Percentiles rank a stretch among this genome's conserved stretches.
These are phyloP conservation scores for Aspergillus neoniger DNA, from an alignment of 2,329 filamentous ascomycete genomes.

Conservation along the genomic window DNA sequence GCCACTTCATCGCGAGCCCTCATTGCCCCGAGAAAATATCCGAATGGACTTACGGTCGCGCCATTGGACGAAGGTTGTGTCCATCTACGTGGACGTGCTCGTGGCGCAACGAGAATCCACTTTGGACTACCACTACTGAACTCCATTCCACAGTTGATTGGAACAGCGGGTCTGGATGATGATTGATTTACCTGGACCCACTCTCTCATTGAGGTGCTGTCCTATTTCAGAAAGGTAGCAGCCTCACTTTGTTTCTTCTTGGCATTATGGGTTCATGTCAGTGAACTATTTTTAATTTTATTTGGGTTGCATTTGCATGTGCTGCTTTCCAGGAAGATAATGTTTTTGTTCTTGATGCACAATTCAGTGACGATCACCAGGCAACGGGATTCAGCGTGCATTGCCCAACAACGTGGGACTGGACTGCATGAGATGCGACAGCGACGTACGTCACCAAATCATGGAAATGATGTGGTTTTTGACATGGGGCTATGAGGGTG, in stretches of 20 bases:
- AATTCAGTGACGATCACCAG: no score
- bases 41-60: neutral
- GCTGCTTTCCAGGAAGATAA: no score
- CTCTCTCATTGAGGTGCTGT: neutral
- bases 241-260: neutral
- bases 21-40: conserved; percentile 1
- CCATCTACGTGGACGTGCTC: neutral
- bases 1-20: conserved; percentile 7
- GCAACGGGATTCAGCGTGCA: no score
- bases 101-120: neutral
- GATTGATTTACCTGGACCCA: neutral
- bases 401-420: no score
- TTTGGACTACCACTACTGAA: neutral
- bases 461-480: no score
- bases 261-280: neutral
- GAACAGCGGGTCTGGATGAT: neutral
- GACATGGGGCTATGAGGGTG: no score
- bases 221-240: neutral
- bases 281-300: neutral
- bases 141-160: neutral
- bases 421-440: no score
- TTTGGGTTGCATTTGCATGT: no score
- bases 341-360: no score
- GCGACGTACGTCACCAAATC: no score
- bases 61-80: neutral